Conservation (phyloP, 768 basidiomycete genomes). For the Mrakia gelida region DNA sequence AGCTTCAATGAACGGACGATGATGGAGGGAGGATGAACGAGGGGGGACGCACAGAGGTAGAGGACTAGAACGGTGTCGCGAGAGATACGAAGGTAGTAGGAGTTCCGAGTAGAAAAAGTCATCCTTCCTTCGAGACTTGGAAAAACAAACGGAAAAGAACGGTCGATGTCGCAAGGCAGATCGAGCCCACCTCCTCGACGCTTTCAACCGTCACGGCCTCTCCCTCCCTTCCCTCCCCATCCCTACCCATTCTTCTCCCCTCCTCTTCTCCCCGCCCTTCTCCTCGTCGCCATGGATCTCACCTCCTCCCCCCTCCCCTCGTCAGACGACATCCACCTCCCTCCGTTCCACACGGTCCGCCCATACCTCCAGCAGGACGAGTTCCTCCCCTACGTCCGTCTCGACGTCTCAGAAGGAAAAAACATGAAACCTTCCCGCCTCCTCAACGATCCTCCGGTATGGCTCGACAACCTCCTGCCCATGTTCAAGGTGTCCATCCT, state of each 20-base stretch:
- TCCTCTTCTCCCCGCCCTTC: background rate
- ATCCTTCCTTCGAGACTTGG: background rate
- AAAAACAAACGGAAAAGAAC: no score
- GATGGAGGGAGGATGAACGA: background rate
- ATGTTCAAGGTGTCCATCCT: background rate
- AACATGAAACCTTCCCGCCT: no score
- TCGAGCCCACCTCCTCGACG: no score
- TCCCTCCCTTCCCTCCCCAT: no score
- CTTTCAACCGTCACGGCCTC: no score
- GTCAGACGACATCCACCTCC: background rate
- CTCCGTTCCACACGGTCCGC: background rate
- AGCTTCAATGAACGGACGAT: background rate
- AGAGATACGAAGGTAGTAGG: slow-evolving; percentile 30
- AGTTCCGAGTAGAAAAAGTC: slow-evolving; percentile 25
- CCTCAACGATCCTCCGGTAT: background rate
- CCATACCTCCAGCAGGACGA: background rate
- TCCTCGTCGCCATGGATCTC: background rate
- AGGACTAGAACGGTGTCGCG: slow-evolving; percentile 23
- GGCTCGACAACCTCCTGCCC: background rate
- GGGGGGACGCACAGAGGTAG: slow-evolving; percentile 12
- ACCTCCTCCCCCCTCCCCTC: background rate
- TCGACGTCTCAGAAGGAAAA: no score
- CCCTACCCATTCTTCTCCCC: no score
- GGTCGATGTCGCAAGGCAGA: no score
- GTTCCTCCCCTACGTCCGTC: background rate